phyloP scores from a whole-genome alignment of 805 yeast species.

The Metschnikowia baotianmanensis region DNA sequence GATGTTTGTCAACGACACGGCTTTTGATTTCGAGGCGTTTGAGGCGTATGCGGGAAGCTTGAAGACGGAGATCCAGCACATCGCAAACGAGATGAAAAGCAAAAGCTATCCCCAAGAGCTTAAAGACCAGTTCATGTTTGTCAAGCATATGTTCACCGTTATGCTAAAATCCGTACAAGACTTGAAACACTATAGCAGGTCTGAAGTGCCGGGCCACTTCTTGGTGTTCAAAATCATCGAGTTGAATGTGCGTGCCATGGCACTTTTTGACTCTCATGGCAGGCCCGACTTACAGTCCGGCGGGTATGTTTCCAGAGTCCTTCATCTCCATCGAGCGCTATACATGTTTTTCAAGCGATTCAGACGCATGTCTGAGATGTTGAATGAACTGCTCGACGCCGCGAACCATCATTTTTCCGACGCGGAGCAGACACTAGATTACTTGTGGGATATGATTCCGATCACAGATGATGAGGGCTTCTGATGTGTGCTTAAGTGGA shows the following conservation, averaged over 20 bases:
- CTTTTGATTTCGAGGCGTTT: background rate
- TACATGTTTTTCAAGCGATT: background rate
- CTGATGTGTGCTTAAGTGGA: too few relatives aligned
- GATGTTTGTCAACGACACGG: background rate
- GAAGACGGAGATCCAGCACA: background rate
- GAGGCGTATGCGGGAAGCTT: background rate
- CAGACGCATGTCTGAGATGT: background rate
- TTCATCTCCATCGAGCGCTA: background rate
- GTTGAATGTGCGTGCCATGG: slow-evolving; percentile 2
- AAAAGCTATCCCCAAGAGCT: background rate
- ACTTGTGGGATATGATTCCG: background rate
- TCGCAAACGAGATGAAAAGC: background rate
- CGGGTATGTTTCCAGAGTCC: background rate
- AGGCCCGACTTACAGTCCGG: background rate
- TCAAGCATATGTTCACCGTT: background rate
- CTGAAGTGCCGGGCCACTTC: background rate
- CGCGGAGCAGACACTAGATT: background rate
- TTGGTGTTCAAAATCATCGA: slow-evolving; percentile 5
- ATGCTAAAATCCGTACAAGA: background rate
- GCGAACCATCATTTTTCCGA: background rate
- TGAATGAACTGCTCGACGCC: background rate
- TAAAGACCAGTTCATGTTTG: background rate
- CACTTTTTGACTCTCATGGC: background rate
- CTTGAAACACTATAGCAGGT: background rate
- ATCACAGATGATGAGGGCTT: too few relatives aligned